Percentiles rank a stretch among this genome's conserved stretches.
Conservation (phyloP, 2,329 filamentous ascomycete species). For the Pseudogymnoascus sp. region DNA sequence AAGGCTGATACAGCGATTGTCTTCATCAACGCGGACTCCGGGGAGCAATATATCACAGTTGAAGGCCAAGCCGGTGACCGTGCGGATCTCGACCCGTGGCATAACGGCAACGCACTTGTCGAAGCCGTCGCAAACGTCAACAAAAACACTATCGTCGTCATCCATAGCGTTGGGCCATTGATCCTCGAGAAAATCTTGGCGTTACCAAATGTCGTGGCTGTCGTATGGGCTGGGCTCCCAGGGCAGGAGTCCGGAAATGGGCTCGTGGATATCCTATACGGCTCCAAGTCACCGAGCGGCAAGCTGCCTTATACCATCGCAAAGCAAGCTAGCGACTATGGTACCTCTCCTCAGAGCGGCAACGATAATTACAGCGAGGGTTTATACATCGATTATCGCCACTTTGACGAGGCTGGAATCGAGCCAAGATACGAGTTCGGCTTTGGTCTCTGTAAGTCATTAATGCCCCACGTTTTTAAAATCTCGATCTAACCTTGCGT, state of each 20-base stretch:
- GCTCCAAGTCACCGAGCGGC: conserved; percentile 44
- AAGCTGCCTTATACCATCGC: conserved; percentile 53
- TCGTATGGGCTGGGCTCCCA: conserved; percentile 52
- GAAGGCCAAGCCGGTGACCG: conserved; percentile 42
- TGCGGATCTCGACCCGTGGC: conserved; percentile 59
- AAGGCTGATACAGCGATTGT: conserved; percentile 58
- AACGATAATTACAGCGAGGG: conserved; percentile 37
- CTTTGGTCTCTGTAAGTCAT: conserved; percentile 38
- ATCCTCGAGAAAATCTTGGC: conserved; percentile 54
- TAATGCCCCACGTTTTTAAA: background rate
- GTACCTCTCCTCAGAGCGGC: conserved; percentile 19
- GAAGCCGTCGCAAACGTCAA: conserved; percentile 49
- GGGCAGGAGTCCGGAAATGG: conserved; percentile 56
- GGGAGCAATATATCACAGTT: conserved; percentile 54
- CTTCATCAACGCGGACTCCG: conserved; percentile 60
- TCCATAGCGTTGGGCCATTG: conserved; percentile 56
- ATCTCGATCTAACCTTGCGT: background rate
- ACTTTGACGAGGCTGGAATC: conserved; percentile 39
- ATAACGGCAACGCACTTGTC: conserved; percentile 42
- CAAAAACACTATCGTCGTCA: conserved; percentile 55
- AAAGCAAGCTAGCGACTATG: conserved; percentile 41
- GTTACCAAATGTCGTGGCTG: conserved; percentile 55
- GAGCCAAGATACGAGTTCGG: conserved; percentile 34
- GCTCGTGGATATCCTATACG: conserved; percentile 55
- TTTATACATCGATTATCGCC: conserved; percentile 45